Conservation (phyloP, 371 early-diverging fungal genomes). For the Mortierella sp. region DNA sequence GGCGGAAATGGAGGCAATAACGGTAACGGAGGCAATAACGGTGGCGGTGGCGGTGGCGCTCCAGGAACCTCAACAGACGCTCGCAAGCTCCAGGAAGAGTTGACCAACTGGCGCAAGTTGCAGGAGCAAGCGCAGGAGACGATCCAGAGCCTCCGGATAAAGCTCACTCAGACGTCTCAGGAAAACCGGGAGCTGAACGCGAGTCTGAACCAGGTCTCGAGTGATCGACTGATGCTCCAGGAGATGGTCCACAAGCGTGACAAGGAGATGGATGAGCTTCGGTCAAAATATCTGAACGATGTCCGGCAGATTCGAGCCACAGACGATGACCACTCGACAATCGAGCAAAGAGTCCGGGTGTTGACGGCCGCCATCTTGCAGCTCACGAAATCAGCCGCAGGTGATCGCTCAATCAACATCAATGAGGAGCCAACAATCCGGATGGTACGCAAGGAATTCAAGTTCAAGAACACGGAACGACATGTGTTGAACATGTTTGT, state of each 20-base stretch:
- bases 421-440: background rate
- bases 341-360: background rate
- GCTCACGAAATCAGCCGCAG: conserved; percentile 1
- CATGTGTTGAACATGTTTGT: conserved; percentile 2
- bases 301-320: conserved; percentile 3
- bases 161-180: conserved; percentile 1
- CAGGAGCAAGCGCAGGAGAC: background rate
- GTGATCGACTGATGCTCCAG: background rate
- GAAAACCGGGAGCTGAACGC: conserved; percentile 2
- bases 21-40: conserved; percentile 7
- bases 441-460: background rate
- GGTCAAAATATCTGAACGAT: conserved; percentile 3
- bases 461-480: background rate
- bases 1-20: conserved; percentile 6
- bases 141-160: background rate
- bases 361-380: conserved; percentile 4
- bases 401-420: background rate
- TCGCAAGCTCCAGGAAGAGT: conserved; percentile 21
- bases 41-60: conserved; percentile 32
- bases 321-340: conserved; percentile 1
- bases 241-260: conserved; percentile 7
- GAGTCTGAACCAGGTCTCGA: background rate
- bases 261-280: conserved; percentile 5
- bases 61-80: conserved; percentile 21
- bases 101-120: background rate